Percentiles rank a stretch among this genome's conserved stretches.
Evolutionary conservation across 441 rosid genomes (phyloP).

Genomic region (Syzygium malaccense): DNA sequence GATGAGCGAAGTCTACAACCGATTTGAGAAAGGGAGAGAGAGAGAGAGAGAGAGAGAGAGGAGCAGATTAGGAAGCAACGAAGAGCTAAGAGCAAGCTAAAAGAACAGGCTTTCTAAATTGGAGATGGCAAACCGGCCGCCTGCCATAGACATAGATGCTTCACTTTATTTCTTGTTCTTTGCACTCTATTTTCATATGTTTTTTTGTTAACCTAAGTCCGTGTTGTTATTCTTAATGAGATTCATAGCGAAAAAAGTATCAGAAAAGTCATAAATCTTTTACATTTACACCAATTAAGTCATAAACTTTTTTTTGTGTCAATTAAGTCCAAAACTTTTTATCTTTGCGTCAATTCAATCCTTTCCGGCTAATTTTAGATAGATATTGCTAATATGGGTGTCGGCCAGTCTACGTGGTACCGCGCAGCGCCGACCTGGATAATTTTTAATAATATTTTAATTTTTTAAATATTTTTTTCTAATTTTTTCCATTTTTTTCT

Average conservation of each 20-base stretch:
- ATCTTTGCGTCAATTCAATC: too few relatives aligned
- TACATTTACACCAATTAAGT: accelerated
- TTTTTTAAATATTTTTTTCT: too few relatives aligned
- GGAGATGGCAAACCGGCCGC: not conserved
- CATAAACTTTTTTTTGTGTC: too few relatives aligned
- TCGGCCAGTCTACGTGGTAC: too few relatives aligned
- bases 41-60: not conserved
- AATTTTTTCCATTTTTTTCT: too few relatives aligned
- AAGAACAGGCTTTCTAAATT: not conserved
- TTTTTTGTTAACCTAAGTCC: not conserved
- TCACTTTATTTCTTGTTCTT: not conserved
- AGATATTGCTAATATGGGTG: accelerated
- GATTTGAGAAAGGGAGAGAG: not conserved
- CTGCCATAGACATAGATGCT: accelerated
- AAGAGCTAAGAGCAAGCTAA: not conserved
- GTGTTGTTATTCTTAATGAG: not conserved
- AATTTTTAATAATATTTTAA: too few relatives aligned
- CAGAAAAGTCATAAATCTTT: too few relatives aligned
- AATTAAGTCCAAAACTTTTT: too few relatives aligned
- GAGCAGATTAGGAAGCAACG: not conserved
- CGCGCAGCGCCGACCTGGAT: accelerated
- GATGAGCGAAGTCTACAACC: not conserved
- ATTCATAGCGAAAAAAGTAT: not conserved
- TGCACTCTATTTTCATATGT: not conserved
- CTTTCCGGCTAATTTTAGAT: accelerated